Evolutionary conservation across 1,284 basidiomycete genomes (phyloP), one percentile per base, ranked within the genome.

Genomic region (Leccinum huronense): DNA sequence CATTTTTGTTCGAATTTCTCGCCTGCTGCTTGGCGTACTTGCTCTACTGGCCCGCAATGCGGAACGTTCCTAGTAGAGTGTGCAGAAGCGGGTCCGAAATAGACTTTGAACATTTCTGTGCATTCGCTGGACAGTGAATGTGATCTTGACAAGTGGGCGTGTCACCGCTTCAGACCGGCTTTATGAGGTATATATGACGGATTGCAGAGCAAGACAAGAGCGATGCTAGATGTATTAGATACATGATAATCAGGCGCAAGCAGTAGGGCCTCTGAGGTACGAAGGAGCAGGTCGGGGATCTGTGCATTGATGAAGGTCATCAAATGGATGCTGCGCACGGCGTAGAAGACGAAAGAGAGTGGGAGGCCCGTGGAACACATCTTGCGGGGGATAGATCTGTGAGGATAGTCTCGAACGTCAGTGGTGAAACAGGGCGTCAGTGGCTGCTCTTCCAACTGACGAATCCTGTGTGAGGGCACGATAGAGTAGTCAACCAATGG

Each of bases 91-190:
- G 93, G 93, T 72, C 94, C 90, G 38, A 98, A 86, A 74, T 97
- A 98, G 27, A 93, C 93, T 75, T 95, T 94, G 72, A 98, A 95
- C 96, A 27, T 27, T 27, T 27, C 95, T 3, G 95, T 97, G 78
- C 96, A 98, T 78, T 89, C 84, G 1, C 86, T 80, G 3, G 90
- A 86, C 33, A 97, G 81, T 70, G 87, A 89, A 67, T 87, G 81
- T 2, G 90, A 27, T 86, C 90, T 91, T 91, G 16, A 5, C 14
- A 36, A 30, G 36, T 30, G 33, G 30, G 33, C 19, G 3, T 40
- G 53, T 36, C 34, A 13, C 16, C 14, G n/a, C 6, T 19, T 16
- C 38, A 19, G 48, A 13, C 40, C 3, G 36, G 71, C 68, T 73
- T 71, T 27, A 27, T 27, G 23, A 70, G 63, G 63, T 73, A 69